Base-by-base conservation (phyloP, 352 stramenopile genomes). In the Globisporangium paddicum region DNA sequence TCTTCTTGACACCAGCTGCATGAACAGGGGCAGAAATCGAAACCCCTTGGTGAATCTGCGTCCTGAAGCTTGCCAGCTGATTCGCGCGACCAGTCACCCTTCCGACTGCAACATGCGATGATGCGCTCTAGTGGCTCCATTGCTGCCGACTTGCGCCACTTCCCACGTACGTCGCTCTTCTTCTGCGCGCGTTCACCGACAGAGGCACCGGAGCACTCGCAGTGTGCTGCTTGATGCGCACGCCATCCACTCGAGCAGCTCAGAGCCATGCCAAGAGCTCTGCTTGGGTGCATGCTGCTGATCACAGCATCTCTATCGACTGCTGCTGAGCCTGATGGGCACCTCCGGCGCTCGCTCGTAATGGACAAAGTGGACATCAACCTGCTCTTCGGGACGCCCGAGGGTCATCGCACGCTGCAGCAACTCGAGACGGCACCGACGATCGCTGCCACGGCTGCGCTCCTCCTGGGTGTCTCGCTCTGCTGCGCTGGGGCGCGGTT, bases 401-500 rank as follows among this genome's bases (percentile, higher is more conserved):
- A 51, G 10, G 60, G 52, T 5, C 38, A 41, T 14, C 60, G 60
- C 32, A 48, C 60, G 16, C 44, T 61, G 25, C 52, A 45, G 23
- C 60, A 67, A 9, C 44, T 70, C 42, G 64, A 64, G 54, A 55
- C 63, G 11, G 62, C 65, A 8, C 66, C 66, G 7, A 60, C 50
- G 23, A 55, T 72, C 34, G 42, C 64, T 0, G 57, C 67, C 2
- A 41, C 30, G 1, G 19, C 59, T 8, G 51, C 55, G 2, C 52
- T 75, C 5, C 34, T 58, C 4, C 46, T 69, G 35, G 68, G 68
- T 18, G 16, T 37, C 0, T 41, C 47, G 41, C 53, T 73, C 3
- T 63, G 55, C 18, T 23, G 45, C 6, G 37, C 45, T 18, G 68
- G 68, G 16, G 58, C 68, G 25, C 66, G 60, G 9, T 56, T 61